A percentile compares a stretch with the other conserved stretches of the same genome.
These are phyloP conservation scores for Macadamia integrifolia DNA, from an alignment of 164 flowering plant species.

Conservation along the genomic window DNA sequence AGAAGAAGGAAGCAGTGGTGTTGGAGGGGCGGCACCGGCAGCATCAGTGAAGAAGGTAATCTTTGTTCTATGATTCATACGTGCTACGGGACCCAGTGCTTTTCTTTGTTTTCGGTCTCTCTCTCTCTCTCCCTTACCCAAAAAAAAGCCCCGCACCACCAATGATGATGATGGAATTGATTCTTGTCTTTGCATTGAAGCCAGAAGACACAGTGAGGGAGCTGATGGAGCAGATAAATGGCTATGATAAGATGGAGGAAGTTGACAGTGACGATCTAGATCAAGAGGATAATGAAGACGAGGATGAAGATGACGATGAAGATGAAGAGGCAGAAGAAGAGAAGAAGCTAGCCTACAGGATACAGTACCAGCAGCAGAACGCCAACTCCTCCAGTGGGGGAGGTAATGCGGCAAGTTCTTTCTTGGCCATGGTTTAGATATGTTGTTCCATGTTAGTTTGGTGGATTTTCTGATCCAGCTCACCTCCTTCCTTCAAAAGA, in stretches of 20 bases:
- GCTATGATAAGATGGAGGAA: constrained; percentile 25
- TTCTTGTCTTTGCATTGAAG: constrained; percentile 50
- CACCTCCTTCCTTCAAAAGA: constrained; percentile 4
- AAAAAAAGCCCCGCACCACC: too few relatives aligned
- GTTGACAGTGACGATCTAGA: constrained; percentile 23
- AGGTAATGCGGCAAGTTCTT: constrained; percentile 35
- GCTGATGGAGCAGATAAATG: constrained; percentile 29
- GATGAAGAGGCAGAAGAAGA: constrained; percentile 33
- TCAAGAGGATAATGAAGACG: constrained; percentile 27
- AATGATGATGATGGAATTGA: constrained; percentile 24
- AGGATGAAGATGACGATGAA: constrained; percentile 31
- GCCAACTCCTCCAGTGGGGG: constrained; percentile 29
- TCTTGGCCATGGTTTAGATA: constrained; percentile 43
- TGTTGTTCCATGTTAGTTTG: too few relatives aligned
- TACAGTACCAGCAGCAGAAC: constrained; percentile 43
- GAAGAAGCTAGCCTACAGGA: constrained; percentile 34
- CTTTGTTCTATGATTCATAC: constrained; percentile 1
- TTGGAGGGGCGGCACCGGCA: constrained; percentile 5
- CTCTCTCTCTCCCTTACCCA: too few relatives aligned
- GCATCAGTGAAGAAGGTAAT: constrained; percentile 33
- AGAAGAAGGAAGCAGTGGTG: constrained; percentile 24
- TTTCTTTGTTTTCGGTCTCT: too few relatives aligned
- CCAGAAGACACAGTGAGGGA: constrained; percentile 74
- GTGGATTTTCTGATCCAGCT: not conserved
- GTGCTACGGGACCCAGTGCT: not conserved